phyloP scores from a whole-genome alignment of 1,284 basidiomycete species.

The Boletus sp. region DNA sequence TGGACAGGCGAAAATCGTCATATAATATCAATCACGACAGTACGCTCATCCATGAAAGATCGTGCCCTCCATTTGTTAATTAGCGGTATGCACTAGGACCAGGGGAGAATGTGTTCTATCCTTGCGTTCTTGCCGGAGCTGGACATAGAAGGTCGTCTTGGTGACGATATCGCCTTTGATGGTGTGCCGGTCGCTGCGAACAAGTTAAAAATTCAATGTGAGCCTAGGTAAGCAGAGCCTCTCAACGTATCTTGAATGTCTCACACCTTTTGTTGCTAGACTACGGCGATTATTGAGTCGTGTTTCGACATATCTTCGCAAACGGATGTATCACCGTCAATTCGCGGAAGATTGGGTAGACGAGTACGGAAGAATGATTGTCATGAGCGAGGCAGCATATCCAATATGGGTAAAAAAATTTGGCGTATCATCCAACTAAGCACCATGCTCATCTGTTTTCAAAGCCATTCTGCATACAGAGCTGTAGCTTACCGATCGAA shows the following conservation, averaged over 20 bases:
- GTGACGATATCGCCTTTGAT: constrained; percentile 16
- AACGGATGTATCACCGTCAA: constrained; percentile 28
- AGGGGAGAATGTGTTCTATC: constrained; percentile 26
- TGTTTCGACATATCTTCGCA: constrained; percentile 23
- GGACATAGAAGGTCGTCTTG: constrained; percentile 20
- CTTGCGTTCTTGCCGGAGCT: constrained; percentile 26
- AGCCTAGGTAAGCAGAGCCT: constrained; percentile 22
- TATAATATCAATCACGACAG: constrained; percentile 23
- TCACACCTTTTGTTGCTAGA: constrained; percentile 7
- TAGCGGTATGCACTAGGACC: constrained; percentile 21
- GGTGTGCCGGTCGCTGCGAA: constrained; percentile 15
- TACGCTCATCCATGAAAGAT: constrained; percentile 11
- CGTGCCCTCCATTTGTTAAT: constrained; percentile 6
- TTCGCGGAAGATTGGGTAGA: constrained; percentile 38
- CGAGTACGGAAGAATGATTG: constrained; percentile 35
- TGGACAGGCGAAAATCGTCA: constrained; percentile 29
- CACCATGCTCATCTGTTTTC: constrained; percentile 8
- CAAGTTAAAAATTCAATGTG: constrained; percentile 25
- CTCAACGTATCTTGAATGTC: not conserved
- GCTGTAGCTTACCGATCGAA: constrained; percentile 34
- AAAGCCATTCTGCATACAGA: constrained; percentile 38
- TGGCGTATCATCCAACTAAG: not conserved
- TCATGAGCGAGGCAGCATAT: constrained; percentile 49
- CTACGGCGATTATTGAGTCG: constrained; percentile 26
- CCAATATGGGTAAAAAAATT: constrained; percentile 36